Evolutionary conservation across 2,329 filamentous ascomycete species (phyloP), one percentile per base, ranked within the genome.

Genomic region (Aspergillus viridinutans): DNA sequence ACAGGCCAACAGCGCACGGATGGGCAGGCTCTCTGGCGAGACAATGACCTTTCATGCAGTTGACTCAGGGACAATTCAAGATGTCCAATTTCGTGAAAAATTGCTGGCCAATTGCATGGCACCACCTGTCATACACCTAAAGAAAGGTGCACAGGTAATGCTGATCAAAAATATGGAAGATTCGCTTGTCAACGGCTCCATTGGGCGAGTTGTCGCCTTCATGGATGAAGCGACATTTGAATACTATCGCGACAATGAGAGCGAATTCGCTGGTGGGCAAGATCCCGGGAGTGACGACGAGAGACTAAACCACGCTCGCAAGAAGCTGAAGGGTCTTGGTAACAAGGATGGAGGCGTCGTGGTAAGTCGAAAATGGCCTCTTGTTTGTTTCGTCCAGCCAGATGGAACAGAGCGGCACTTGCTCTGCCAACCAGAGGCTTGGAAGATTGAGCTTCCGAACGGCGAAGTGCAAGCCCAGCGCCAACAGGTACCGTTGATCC

Each of bases 111-210:
- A 93, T 69, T 96, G 95, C 85, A 97, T 99, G 90, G 92, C 94
- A 0, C 92, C 94, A 0, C 88, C 88, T 65, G 70, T 76, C 0
- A 84, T 99, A 21, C 85, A 89, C 35, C 77, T 99, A 29, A 97
- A 97, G 73, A 88, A 94, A 61, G 90, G 92, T 9, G 90, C 94
- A 0, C 95, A 99, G 71, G 95, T 99, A 48, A 99, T 99, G 94
- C 80, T 99, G n/a, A 97, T 99, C 80, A 99, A 99, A 74, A 99
- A 99, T 67, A 88, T 97, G 76, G 94, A 99, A 69, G 91, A 96
- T 42, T 87, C 85, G 0, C 82, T 99, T 0, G 94, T 97, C 64
- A 99, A 99, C 69, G 94, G 94, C 4, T 96, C 93, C 0, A 81
- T 99, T 9, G 94, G 94, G 25, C 92, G 89, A 59, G 89, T 99